Conservation (phyloP, 352 stramenopile genomes). For the Pythium chondricola region DNA sequence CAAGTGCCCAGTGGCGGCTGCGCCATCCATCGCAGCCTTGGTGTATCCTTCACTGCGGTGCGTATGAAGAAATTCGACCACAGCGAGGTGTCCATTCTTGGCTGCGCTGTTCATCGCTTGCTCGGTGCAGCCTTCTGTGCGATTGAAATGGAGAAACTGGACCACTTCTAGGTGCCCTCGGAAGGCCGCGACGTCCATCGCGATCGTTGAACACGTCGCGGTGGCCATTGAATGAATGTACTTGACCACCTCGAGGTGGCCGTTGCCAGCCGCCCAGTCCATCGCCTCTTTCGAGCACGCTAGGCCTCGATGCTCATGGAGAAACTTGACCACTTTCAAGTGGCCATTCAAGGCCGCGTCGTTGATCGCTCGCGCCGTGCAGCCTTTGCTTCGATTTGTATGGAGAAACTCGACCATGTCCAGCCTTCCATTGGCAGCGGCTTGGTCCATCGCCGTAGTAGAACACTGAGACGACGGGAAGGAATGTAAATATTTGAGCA, state of each 20-base stretch:
- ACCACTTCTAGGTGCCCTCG: constrained; percentile 34
- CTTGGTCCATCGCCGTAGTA: constrained; percentile 20
- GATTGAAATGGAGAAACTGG: constrained; percentile 32
- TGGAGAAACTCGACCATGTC: constrained; percentile 30
- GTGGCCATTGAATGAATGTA: constrained; percentile 21
- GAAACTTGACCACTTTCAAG: not conserved
- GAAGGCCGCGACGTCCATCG: constrained; percentile 34
- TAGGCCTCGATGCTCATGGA: too few relatives aligned
- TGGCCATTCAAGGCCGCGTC: too few relatives aligned
- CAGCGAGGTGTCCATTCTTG: constrained; percentile 23
- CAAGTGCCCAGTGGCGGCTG: constrained; percentile 37
- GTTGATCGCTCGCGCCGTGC: constrained; percentile 27
- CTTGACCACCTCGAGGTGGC: constrained; percentile 20
- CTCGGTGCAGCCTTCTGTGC: constrained; percentile 27
- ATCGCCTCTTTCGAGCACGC: too few relatives aligned
- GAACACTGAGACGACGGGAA: too few relatives aligned
- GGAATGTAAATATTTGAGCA: too few relatives aligned
- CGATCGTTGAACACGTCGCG: constrained; percentile 23
- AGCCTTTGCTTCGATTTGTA: constrained; percentile 18
- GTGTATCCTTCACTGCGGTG: constrained; percentile 32
- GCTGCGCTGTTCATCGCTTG: constrained; percentile 37
- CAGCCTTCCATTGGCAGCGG: constrained; percentile 28
- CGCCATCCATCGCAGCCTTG: constrained; percentile 37
- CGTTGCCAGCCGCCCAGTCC: too few relatives aligned
- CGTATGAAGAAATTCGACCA: constrained; percentile 34